These are phyloP conservation scores for Quercus lobata DNA, from an alignment of 331 rosid genomes.

Conservation along the genomic window DNA sequence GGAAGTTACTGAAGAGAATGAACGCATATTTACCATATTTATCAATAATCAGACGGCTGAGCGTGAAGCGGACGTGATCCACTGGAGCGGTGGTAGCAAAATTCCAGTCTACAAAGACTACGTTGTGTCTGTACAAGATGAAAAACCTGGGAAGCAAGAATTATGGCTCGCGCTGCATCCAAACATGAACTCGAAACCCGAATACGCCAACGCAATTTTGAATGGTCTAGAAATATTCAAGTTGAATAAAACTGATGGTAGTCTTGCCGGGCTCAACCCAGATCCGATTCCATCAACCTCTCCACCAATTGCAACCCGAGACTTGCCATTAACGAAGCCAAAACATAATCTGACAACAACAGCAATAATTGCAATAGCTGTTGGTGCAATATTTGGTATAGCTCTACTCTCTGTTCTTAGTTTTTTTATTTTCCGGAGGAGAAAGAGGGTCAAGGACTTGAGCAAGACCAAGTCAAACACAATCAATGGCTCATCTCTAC, in stretches of 20 bases:
- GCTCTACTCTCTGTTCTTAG: neutral
- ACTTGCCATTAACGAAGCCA: too few relatives aligned
- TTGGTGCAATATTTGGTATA: neutral
- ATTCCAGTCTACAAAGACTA: neutral
- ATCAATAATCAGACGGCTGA: slow-evolving; percentile 9
- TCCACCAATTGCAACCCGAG: too few relatives aligned
- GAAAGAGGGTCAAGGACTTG: neutral
- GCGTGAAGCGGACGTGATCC: neutral
- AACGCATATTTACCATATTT: neutral
- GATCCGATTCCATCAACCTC: slow-evolving; percentile 4
- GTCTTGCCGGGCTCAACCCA: slow-evolving; percentile 57
- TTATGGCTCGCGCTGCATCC: neutral
- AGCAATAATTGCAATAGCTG: too few relatives aligned
- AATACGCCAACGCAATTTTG: neutral
- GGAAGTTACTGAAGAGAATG: neutral
- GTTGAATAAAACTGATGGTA: neutral
- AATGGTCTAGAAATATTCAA: neutral
- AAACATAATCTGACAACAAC: too few relatives aligned
- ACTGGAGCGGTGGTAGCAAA: slow-evolving; percentile 3
- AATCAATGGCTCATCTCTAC: slow-evolving; percentile 21
- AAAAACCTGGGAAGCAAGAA: neutral
- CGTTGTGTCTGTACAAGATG: neutral
- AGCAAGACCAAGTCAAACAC: slow-evolving; percentile 24
- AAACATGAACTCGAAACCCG: neutral
- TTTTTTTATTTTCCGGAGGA: neutral